phyloP scores from a whole-genome alignment of 768 basidiomycete species.

The Porpolomopsis calyptriformis region DNA sequence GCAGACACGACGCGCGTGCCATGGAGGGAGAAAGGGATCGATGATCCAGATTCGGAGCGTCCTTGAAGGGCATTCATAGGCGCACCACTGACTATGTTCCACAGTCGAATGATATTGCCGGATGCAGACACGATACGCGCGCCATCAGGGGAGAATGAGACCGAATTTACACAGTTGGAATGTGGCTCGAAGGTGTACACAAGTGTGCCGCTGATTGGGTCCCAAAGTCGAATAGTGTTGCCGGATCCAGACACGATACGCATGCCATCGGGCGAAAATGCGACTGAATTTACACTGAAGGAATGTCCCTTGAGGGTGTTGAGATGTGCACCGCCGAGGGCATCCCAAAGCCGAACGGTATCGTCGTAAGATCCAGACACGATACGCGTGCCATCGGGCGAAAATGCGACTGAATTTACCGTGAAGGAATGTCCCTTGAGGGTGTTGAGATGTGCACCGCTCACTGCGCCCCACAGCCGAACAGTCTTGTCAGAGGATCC shows the following conservation, averaged over 20 bases:
- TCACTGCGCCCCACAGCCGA: not conserved
- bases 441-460: not conserved
- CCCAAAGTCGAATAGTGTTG: not conserved
- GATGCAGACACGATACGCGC: not conserved
- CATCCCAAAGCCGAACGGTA: not conserved
- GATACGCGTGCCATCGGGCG: not conserved
- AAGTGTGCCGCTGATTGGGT: not conserved
- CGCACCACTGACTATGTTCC: not conserved
- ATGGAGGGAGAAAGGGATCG: not conserved
- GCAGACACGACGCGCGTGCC: not conserved
- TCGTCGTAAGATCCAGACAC: not conserved
- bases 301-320: not conserved
- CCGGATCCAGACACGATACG: not conserved
- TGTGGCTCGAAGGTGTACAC: not conserved
- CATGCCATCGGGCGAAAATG: not conserved
- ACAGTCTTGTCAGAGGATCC: not conserved
- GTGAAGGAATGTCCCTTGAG: not conserved
- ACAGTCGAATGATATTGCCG: not conserved
- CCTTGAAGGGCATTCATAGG: not conserved
- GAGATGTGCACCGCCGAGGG: not conserved
- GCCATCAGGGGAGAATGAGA: not conserved
- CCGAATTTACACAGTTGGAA: not conserved
- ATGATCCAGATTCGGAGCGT: not conserved
- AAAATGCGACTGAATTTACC: not conserved
- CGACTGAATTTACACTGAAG: not conserved